These are phyloP conservation scores for Pelagophyceae sp. DNA, from an alignment of 352 stramenopile species.

Conservation along the genomic window DNA sequence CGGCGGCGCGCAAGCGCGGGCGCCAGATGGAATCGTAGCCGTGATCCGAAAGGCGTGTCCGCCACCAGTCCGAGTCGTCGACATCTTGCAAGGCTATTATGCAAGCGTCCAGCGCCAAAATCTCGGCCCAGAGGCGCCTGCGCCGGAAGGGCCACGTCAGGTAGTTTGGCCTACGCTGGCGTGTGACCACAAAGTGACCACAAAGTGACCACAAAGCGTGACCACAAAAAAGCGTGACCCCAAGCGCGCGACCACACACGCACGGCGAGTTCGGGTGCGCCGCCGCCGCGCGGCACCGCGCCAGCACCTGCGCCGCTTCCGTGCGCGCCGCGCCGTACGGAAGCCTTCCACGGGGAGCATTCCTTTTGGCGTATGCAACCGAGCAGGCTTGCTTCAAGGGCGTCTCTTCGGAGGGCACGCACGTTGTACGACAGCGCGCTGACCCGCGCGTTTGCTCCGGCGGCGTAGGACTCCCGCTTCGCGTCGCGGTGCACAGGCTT, in stretches of 20 bases:
- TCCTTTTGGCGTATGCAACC: too few species aligned
- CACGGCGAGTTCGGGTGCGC: conserved; percentile 44
- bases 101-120: conserved; percentile 62
- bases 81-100: conserved; percentile 75
- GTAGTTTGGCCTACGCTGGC: too few species aligned
- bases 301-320: too few species aligned
- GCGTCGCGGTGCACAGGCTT: too few species aligned
- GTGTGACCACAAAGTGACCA: too few species aligned
- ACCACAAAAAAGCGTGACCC: too few species aligned
- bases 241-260: too few species aligned
- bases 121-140: conserved; percentile 58
- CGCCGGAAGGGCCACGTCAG: conserved; percentile 52
- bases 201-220: too few species aligned
- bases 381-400: conserved; percentile 44
- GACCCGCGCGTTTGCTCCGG: background rate
- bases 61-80: conserved; percentile 71
- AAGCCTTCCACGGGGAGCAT: too few species aligned
- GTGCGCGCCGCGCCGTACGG: too few species aligned
- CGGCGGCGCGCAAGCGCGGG: conserved; percentile 13
- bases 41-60: conserved; percentile 43
- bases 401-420: conserved; percentile 42
- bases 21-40: conserved; percentile 72
- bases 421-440: conserved; percentile 39
- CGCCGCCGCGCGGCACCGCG: conserved; percentile 57
- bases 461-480: conserved; percentile 19